A percentile compares a stretch with the other conserved stretches of the same genome.
phyloP scores from a whole-genome alignment of 352 stramenopile species.

The Phytophthora macrochlamydospora region DNA sequence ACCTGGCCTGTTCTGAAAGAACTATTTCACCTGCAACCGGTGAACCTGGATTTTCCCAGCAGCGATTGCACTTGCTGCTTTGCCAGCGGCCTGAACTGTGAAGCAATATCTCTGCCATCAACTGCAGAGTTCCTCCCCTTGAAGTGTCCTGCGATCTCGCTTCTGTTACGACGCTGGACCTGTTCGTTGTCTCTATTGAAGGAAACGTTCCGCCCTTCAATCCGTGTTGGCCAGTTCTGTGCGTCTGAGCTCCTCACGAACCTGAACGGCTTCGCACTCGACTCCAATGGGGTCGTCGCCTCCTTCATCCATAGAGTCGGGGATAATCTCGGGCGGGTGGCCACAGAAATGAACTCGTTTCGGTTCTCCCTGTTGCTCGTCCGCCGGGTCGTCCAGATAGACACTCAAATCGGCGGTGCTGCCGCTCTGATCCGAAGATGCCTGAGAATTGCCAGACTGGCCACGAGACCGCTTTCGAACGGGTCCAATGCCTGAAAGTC shows the following conservation, averaged over 20 bases:
- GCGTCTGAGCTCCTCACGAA: conserved; percentile 29
- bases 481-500: conserved; percentile 32
- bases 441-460: conserved; percentile 57
- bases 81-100: background rate
- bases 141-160: conserved; percentile 1
- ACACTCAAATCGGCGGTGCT: conserved; percentile 53
- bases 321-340: conserved; percentile 52
- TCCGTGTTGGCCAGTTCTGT: conserved; percentile 38
- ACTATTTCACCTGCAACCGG: conserved; percentile 32
- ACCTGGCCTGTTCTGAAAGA: background rate
- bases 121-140: too few species aligned
- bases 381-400: conserved; percentile 33
- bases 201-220: conserved; percentile 22
- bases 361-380: conserved; percentile 40
- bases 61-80: background rate
- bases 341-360: conserved; percentile 62
- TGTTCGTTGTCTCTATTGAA: conserved; percentile 14
- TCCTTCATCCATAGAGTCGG: conserved; percentile 21
- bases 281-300: conserved; percentile 20
- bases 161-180: conserved; percentile 6
- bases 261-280: conserved; percentile 18
- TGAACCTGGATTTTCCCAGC: conserved; percentile 20
- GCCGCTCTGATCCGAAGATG: conserved; percentile 56
- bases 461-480: conserved; percentile 55
- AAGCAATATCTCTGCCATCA: background rate